phyloP scores from a whole-genome alignment of 208 protist species.

The Phytomonas francai region DNA sequence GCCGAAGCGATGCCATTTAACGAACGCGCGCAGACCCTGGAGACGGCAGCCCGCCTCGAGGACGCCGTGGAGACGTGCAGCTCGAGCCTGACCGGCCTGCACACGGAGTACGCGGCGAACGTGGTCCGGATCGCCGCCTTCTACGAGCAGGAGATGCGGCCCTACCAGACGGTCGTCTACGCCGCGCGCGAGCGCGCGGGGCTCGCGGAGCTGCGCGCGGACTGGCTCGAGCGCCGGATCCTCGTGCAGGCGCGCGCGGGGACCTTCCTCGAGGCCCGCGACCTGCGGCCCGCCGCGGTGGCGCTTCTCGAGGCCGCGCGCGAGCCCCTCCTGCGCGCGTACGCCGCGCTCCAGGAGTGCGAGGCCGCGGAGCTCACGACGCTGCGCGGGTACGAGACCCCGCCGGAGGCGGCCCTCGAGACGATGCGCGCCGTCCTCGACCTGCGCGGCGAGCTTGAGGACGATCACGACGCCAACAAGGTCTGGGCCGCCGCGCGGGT shows the following conservation, averaged over 20 bases:
- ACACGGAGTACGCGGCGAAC: constrained; percentile 66
- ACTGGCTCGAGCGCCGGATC: constrained; percentile 61
- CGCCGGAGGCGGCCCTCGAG: constrained; percentile 43
- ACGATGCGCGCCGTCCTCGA: constrained; percentile 62
- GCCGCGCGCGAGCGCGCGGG: constrained; percentile 21
- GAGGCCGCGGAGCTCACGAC: constrained; percentile 34
- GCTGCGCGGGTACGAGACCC: constrained; percentile 52
- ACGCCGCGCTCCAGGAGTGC: constrained; percentile 40
- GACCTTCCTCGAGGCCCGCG: constrained; percentile 21
- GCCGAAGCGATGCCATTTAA: neutral
- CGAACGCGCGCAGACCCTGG: constrained; percentile 14
- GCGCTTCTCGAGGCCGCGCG: constrained; percentile 3
- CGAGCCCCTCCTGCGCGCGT: constrained; percentile 40
- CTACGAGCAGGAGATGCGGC: constrained; percentile 54
- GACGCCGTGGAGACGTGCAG: constrained; percentile 48
- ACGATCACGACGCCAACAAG: constrained; percentile 9
- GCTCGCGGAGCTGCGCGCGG: constrained; percentile 36
- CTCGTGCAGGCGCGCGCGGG: constrained; percentile 34
- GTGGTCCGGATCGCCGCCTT: constrained; percentile 30
- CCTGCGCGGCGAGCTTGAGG: constrained; percentile 38
- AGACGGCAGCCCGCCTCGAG: constrained; percentile 36
- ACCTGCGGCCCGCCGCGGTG: neutral
- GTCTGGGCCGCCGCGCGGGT: constrained; percentile 50
- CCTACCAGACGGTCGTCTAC: constrained; percentile 35
- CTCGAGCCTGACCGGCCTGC: constrained; percentile 52